These are phyloP conservation scores for Thinopyrum elongatum DNA, from an alignment of 176 grass and related monocot species.

Conservation along the genomic window DNA sequence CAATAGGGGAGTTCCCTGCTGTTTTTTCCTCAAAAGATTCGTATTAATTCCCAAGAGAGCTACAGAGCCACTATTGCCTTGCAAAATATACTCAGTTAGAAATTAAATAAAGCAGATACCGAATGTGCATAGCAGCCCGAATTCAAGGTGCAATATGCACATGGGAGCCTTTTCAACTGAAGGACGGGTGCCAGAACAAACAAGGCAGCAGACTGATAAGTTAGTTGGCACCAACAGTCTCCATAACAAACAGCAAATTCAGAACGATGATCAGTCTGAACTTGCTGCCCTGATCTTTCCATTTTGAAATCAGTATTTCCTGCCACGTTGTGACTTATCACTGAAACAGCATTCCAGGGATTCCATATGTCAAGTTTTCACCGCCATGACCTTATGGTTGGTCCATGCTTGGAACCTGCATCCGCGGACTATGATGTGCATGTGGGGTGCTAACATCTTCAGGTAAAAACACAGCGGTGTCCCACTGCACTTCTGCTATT, in stretches of 20 bases:
- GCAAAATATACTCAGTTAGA: constrained; percentile 25
- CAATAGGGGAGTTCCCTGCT: background rate
- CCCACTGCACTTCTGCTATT: constrained; percentile 88
- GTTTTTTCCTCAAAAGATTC: constrained; percentile 14
- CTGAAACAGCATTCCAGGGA: constrained; percentile 10
- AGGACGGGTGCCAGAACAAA: background rate
- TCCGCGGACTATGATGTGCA: constrained; percentile 34
- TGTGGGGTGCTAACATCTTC: constrained; percentile 61
- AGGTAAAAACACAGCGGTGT: constrained; percentile 60
- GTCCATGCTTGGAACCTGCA: constrained; percentile 43
- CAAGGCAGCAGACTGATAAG: background rate
- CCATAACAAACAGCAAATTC: background rate
- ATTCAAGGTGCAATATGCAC: background rate
- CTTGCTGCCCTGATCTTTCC: background rate
- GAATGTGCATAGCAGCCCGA: background rate
- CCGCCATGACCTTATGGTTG: constrained; percentile 15
- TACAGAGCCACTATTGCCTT: background rate
- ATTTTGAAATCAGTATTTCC: constrained; percentile 24
- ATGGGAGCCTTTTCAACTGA: background rate
- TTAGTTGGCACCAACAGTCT: background rate
- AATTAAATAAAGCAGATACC: background rate
- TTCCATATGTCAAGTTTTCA: constrained; percentile 16
- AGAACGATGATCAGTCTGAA: background rate
- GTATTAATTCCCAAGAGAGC: background rate
- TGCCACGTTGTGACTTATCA: constrained; percentile 3